These are phyloP conservation scores for Fusarium gaditjirri DNA, from an alignment of 2,329 filamentous ascomycete genomes.

Conservation along the genomic window DNA sequence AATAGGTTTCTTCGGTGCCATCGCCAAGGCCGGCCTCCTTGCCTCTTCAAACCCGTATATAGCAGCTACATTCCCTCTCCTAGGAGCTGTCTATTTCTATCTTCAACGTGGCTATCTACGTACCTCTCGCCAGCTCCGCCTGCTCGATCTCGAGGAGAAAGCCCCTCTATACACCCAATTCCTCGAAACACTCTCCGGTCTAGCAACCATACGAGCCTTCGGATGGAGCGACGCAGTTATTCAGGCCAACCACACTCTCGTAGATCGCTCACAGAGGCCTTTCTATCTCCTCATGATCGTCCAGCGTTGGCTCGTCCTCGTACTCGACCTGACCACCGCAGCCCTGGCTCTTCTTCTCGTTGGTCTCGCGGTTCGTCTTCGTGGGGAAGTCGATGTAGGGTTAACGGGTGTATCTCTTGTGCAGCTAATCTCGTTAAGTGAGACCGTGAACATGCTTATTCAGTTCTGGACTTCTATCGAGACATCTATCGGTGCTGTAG, in stretches of 20 bases:
- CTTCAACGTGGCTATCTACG: constrained; percentile 56
- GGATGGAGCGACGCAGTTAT: constrained; percentile 56
- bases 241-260: constrained; percentile 56
- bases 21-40: constrained; percentile 42
- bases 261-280: constrained; percentile 66
- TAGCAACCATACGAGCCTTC: constrained; percentile 65
- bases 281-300: constrained; percentile 67
- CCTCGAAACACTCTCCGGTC: constrained; percentile 58
- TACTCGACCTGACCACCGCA: constrained; percentile 61
- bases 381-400: constrained; percentile 44
- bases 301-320: constrained; percentile 66
- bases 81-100: constrained; percentile 55
- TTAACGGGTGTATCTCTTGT: constrained; percentile 49
- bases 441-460: constrained; percentile 51
- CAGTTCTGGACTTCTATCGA: constrained; percentile 53
- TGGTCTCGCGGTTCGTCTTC: constrained; percentile 54
- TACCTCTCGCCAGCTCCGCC: constrained; percentile 56
- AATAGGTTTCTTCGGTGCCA: constrained; percentile 48
- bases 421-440: constrained; percentile 48
- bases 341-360: constrained; percentile 60
- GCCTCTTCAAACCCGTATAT: constrained; percentile 45
- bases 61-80: constrained; percentile 56
- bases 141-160: constrained; percentile 56
- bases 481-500: constrained; percentile 51
- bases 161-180: constrained; percentile 54